phyloP scores from a whole-genome alignment of 371 early-diverging fungal species.

The Thermomucor indicae-seudaticae region DNA sequence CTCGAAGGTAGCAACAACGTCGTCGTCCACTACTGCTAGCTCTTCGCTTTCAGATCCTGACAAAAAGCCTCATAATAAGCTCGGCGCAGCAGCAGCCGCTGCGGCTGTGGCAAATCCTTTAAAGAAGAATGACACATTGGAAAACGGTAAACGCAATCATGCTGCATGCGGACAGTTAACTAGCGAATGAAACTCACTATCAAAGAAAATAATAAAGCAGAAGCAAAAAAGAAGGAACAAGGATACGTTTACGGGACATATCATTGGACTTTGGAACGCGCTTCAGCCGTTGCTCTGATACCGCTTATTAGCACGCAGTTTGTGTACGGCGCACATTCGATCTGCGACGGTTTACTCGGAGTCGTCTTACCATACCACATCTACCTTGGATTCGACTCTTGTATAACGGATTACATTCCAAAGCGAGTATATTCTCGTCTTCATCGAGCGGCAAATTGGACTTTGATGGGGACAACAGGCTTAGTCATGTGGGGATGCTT shows the following conservation, averaged over 20 bases:
- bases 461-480: conserved; percentile 63
- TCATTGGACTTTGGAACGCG: conserved; percentile 68
- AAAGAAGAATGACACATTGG: too few relatives aligned
- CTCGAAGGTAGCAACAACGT: too few relatives aligned
- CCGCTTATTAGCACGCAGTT: conserved; percentile 76
- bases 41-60: too few relatives aligned
- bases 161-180: too few relatives aligned
- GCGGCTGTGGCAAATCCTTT: too few relatives aligned
- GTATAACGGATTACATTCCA: conserved; percentile 82
- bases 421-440: conserved; percentile 60
- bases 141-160: too few relatives aligned
- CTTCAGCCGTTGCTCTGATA: conserved; percentile 67
- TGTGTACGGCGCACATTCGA: conserved; percentile 75
- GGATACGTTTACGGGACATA: conserved; percentile 26
- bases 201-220: too few relatives aligned
- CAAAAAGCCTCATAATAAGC: too few relatives aligned
- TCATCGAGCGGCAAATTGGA: conserved; percentile 58
- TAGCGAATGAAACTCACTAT: too few relatives aligned
- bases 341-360: conserved; percentile 84
- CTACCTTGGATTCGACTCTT: conserved; percentile 75
- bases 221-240: conserved; percentile 3
- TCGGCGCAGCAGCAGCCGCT: too few relatives aligned
- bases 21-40: too few relatives aligned
- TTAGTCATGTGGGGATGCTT: conserved; percentile 85
- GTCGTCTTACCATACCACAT: conserved; percentile 86